Percentiles rank a stretch among this genome's conserved stretches.
Evolutionary conservation across 192 early-diverging fungal genomes (phyloP).

Genomic region (Physocladia obscura): DNA sequence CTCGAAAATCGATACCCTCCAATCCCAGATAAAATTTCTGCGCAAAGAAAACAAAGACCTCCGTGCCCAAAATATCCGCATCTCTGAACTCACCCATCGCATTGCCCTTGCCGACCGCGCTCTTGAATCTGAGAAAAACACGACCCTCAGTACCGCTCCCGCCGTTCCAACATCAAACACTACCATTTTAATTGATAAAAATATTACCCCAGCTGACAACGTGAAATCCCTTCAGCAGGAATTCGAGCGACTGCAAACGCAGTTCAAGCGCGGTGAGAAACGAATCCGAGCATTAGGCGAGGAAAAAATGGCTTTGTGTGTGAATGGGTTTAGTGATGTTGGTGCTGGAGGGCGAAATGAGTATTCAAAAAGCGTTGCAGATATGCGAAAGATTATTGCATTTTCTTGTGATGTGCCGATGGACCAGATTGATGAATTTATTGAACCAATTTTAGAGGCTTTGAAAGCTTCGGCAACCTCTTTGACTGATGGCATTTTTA

Average conservation of each 20-base stretch:
- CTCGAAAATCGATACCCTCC: not conserved
- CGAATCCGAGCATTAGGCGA: not conserved
- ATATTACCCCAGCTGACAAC: not conserved
- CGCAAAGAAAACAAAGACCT: conserved; percentile 25
- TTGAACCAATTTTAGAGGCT: conserved; percentile 15
- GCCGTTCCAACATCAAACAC: not conserved
- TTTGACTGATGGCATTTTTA: too few species aligned
- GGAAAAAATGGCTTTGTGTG: conserved; percentile 14
- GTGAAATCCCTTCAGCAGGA: not conserved
- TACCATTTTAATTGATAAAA: not conserved
- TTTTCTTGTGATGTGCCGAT: conserved; percentile 18
- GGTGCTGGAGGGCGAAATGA: not conserved
- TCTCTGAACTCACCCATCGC: conserved; percentile 7
- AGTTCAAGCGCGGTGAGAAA: not conserved
- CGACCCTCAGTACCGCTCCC: not conserved
- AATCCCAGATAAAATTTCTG: not conserved
- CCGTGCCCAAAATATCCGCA: conserved; percentile 8
- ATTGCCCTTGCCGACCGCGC: not conserved
- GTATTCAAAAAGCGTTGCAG: not conserved
- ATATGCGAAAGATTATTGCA: conserved; percentile 24
- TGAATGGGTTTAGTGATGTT: not conserved
- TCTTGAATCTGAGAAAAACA: not conserved
- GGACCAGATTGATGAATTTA: conserved; percentile 17
- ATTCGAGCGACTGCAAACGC: not conserved
- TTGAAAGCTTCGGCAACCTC: not conserved